Conservation (phyloP, 2,329 filamentous ascomycete genomes). For the Teratosphaeria gauchensis region DNA sequence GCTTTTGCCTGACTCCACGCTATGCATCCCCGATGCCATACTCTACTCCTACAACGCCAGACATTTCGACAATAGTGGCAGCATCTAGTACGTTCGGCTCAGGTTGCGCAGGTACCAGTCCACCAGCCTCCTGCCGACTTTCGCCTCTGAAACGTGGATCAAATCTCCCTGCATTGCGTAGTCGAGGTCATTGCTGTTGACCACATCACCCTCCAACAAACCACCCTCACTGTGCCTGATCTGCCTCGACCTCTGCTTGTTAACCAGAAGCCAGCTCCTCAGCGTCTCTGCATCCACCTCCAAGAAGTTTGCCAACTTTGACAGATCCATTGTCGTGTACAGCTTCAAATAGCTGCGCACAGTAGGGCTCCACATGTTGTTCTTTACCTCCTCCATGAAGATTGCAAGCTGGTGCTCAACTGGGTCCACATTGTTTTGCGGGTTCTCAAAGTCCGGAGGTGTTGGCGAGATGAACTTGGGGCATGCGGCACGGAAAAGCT, state of each 20-base stretch:
- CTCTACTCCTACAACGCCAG: neutral
- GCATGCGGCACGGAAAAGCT: conserved; percentile 95
- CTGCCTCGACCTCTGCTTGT: conserved; percentile 97
- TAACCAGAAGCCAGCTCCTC: conserved; percentile 85
- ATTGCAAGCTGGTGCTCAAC: conserved; percentile 93
- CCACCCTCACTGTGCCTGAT: conserved; percentile 87
- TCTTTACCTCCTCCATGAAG: conserved; percentile 99
- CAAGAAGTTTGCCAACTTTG: conserved; percentile 94
- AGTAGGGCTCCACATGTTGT: conserved; percentile 94
- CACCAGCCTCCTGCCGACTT: conserved; percentile 92
- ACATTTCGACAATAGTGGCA: neutral
- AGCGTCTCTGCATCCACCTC: conserved; percentile 96
- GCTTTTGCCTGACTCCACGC: conserved; percentile 1
- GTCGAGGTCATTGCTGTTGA: conserved; percentile 91
- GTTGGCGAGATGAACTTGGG: conserved; percentile 99
- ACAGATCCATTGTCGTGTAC: conserved; percentile 98
- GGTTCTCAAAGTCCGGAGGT: conserved; percentile 94
- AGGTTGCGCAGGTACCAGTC: conserved; percentile 99
- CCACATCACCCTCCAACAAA: conserved; percentile 80
- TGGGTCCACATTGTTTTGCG: conserved; percentile 89
- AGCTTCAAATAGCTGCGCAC: conserved; percentile 98
- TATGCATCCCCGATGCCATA: neutral
- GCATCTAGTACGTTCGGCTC: conserved; percentile 73
- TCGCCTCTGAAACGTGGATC: conserved; percentile 97
- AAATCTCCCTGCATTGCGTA: conserved; percentile 94